Evolutionary conservation across 1,139 yeast genomes (phyloP).

Genomic region (Saccharomyces uvarum): DNA sequence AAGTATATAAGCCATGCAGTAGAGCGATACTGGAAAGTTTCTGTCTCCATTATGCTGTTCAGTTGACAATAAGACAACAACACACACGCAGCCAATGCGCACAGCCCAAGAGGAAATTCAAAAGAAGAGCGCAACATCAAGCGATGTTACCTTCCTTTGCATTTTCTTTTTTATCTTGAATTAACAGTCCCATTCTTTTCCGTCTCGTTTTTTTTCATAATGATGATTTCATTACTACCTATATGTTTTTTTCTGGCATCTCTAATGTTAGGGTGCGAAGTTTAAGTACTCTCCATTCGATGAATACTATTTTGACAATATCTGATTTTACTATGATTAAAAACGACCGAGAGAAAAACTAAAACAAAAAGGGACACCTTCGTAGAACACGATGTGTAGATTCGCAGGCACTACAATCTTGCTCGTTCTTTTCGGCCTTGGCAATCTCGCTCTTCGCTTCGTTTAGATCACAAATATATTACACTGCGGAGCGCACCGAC

Average conservation of each 20-base stretch:
- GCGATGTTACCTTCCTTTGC: constrained; percentile 1
- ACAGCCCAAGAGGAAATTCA: neutral
- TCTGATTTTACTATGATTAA: constrained; percentile 1
- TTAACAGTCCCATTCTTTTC: constrained; percentile 2
- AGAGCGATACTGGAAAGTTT: neutral
- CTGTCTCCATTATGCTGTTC: no score
- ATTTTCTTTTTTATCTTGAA: neutral
- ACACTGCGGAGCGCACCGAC: neutral
- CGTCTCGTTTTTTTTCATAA: constrained; percentile 5
- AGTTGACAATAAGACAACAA: no score
- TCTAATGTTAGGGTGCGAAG: constrained; percentile 32
- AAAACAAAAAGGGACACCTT: neutral
- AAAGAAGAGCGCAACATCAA: neutral
- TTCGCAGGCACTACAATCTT: neutral
- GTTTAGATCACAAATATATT: neutral
- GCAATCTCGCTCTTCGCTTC: neutral
- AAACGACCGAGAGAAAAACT: neutral
- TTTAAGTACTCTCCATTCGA: constrained; percentile 33
- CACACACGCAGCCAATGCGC: neutral
- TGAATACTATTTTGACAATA: constrained; percentile 26
- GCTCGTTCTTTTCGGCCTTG: neutral
- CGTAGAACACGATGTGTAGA: neutral
- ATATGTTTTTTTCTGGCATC: constrained; percentile 32
- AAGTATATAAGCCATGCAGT: neutral
- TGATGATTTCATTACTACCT: constrained; percentile 23